These are phyloP conservation scores for Colletotrichum acutatum DNA, from an alignment of 2,329 filamentous ascomycete species.

Conservation along the genomic window DNA sequence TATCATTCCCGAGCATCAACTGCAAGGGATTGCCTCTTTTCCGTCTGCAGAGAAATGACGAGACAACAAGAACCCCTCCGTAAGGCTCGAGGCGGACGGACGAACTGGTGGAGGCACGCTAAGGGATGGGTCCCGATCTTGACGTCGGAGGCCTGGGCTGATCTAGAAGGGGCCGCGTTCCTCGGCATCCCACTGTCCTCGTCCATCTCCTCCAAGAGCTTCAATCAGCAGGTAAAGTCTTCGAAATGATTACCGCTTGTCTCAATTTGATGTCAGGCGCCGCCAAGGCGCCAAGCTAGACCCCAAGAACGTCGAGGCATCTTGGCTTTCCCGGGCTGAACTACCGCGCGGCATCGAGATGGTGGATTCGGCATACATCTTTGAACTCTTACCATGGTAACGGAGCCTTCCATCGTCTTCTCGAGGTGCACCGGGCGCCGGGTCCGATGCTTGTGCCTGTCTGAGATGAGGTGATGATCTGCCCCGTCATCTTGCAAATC, in stretches of 20 bases:
- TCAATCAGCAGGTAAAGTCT: not conserved
- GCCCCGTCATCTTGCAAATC: not conserved
- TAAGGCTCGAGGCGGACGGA: not conserved
- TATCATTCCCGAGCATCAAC: not conserved
- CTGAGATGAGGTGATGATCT: not conserved
- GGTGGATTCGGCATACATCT: not conserved
- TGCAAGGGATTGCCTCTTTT: not conserved
- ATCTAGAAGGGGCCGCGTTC: conserved; percentile 2
- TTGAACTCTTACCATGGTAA: not conserved
- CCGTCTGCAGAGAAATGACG: not conserved
- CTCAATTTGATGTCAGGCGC: not conserved
- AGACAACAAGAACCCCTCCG: not conserved
- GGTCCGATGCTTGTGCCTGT: not conserved
- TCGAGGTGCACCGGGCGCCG: no score
- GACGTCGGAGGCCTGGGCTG: conserved; percentile 1
- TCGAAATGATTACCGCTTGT: not conserved
- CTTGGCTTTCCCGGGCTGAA: not conserved
- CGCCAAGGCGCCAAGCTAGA: not conserved
- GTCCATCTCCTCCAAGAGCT: not conserved
- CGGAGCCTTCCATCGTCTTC: not conserved
- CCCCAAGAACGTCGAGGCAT: not conserved
- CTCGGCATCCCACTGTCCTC: not conserved
- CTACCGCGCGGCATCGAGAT: not conserved
- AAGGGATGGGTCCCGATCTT: conserved; percentile 2
- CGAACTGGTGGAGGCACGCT: not conserved